phyloP scores from a whole-genome alignment of 2,329 filamentous ascomycete genomes.

The Aureobasidium sp. region DNA sequence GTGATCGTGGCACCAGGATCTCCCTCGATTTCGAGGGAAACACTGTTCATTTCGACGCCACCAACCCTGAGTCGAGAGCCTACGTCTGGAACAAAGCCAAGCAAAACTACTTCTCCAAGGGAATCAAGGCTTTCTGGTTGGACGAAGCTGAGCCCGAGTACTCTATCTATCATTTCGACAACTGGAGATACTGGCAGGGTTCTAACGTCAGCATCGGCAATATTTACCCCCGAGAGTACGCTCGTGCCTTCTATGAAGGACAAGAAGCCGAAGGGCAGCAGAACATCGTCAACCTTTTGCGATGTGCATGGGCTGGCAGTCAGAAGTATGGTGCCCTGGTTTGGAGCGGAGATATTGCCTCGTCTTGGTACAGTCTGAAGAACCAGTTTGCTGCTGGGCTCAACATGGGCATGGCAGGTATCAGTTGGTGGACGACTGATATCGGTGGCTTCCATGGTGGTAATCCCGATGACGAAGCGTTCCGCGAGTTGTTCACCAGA shows the following conservation, averaged over 20 bases:
- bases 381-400: slow-evolving; percentile 70
- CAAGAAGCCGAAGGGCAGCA: slow-evolving; percentile 58
- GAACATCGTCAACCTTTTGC: slow-evolving; percentile 66
- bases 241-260: slow-evolving; percentile 67
- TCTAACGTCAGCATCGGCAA: slow-evolving; percentile 65
- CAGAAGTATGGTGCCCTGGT: slow-evolving; percentile 72
- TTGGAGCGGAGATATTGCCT: slow-evolving; percentile 74
- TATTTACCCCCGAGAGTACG: slow-evolving; percentile 65
- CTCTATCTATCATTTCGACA: slow-evolving; percentile 70
- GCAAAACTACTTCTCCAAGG: slow-evolving; percentile 67
- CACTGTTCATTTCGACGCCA: slow-evolving; percentile 69
- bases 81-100: slow-evolving; percentile 68
- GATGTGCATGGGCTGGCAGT: slow-evolving; percentile 64
- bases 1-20: slow-evolving; percentile 65
- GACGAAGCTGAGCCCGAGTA: slow-evolving; percentile 77
- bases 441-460: slow-evolving; percentile 77
- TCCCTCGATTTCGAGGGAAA: slow-evolving; percentile 67
- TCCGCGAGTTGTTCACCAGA: slow-evolving; percentile 69
- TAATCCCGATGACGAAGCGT: slow-evolving; percentile 58
- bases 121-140: slow-evolving; percentile 72
- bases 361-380: slow-evolving; percentile 65
- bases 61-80: slow-evolving; percentile 63
- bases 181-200: slow-evolving; percentile 67
- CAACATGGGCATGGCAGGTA: slow-evolving; percentile 70
- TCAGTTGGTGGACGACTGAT: slow-evolving; percentile 77